Base-by-base conservation (phyloP, 1,139 yeast species). In the Debaryomyces sp. region DNA sequence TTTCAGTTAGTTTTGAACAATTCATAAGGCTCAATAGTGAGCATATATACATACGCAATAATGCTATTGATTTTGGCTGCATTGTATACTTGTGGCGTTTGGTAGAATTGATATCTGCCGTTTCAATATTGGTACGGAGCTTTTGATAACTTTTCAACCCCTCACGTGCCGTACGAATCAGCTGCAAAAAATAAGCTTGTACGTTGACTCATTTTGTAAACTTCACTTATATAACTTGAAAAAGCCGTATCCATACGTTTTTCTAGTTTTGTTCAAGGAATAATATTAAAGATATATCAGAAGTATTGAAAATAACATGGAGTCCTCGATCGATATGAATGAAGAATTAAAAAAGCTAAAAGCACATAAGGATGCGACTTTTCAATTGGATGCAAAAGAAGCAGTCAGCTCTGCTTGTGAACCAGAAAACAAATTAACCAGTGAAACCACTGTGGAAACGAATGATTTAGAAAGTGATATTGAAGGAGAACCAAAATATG, bases 61-160 rank as follows among this genome's bases (percentile, higher is more conserved):
- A 61, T 2, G 78, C 71, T 18, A 77, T 74, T 9, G 80, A 75
- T 53, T 65, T 68, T 5, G 77, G 78, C 50, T 75, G 77, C 81
- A 73, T 74, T 13, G 39, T 32, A 37, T 23, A 34, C 5, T 33
- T 23, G 5, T 12, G 12, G 9, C 22, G 21, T 17, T 26, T 24
- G 8, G 15, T 26, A 7, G n/a, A n/a, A 12, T 24, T 39, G 24
- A 6, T 17, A 15, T 15, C 12, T 21, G 27, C 15, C 27, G 15
- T 24, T 8, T 17, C 5, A 4, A 12, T 13, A 39, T 39, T 39
- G 21, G 24, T 39, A 26, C 30, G 30, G 41, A 24, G 23, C n/a
- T 39, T 30, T 27, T 27, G 15, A 24, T 34, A 34, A 24, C 22
- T 23, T 38, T 24, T 38, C n/a, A 27, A 27, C 32, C 17, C 17